These are phyloP conservation scores for Tricholoma sp. DNA, from an alignment of 768 basidiomycete genomes.

Conservation along the genomic window DNA sequence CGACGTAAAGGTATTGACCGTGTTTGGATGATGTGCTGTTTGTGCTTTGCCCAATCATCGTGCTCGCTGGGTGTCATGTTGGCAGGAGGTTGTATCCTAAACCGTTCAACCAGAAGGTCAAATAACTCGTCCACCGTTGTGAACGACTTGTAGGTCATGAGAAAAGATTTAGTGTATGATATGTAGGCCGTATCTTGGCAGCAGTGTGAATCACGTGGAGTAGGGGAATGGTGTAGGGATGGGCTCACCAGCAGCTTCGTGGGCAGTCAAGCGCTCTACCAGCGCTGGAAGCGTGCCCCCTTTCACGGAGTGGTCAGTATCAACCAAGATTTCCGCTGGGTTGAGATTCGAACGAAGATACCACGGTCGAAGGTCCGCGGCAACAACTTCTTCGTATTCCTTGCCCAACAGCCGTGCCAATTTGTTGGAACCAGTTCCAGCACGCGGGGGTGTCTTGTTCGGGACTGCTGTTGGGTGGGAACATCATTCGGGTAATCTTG, in stretches of 20 bases:
- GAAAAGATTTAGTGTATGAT: constrained; percentile 80
- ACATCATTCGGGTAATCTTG: background rate
- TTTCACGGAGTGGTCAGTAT: constrained; percentile 76
- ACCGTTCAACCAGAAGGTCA: constrained; percentile 75
- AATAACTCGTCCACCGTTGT: constrained; percentile 79
- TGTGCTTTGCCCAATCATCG: constrained; percentile 77
- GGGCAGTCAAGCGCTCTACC: constrained; percentile 86
- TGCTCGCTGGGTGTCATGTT: constrained; percentile 56
- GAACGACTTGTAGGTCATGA: constrained; percentile 96
- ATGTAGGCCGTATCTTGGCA: constrained; percentile 33
- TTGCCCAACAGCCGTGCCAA: constrained; percentile 64
- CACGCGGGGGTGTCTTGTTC: constrained; percentile 26
- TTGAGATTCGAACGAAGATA: constrained; percentile 80
- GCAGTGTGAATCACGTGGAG: constrained; percentile 4
- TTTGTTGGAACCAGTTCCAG: constrained; percentile 42
- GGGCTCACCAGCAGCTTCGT: constrained; percentile 78
- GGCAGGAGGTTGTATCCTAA: constrained; percentile 70
- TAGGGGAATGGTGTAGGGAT: background rate
- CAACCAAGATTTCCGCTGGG: constrained; percentile 77
- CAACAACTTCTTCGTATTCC: constrained; percentile 36
- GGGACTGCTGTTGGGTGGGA: constrained; percentile 6
- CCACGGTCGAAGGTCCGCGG: constrained; percentile 60
- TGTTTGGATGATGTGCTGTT: constrained; percentile 82
- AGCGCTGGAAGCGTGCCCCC: constrained; percentile 85
- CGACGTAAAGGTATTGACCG: constrained; percentile 47